Conservation (phyloP, 106 monocot species). For the Acorus gramineus region DNA sequence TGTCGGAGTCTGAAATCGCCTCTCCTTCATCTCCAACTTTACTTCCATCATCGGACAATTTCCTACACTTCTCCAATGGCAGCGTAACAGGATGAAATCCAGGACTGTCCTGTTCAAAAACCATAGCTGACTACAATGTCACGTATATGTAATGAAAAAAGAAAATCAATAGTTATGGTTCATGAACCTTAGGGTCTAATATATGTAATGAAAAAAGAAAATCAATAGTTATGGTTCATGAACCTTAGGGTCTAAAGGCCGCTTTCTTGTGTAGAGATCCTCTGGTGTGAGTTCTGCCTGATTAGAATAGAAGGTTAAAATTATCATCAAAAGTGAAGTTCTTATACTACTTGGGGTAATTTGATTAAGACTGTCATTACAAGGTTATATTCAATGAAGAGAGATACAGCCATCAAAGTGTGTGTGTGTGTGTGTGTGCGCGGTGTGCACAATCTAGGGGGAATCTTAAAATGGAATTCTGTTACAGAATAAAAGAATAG, state of each 20-base stretch:
- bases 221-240: neutral
- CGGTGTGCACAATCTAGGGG: too few relatives aligned
- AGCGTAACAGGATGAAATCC: slow-evolving; percentile 11
- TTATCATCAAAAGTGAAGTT: neutral
- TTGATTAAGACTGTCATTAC: too few relatives aligned
- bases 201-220: neutral
- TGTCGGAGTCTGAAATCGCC: slow-evolving; percentile 38
- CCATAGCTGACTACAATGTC: neutral
- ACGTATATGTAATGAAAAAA: neutral
- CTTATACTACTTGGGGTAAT: neutral
- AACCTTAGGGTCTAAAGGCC: slow-evolving; percentile 55
- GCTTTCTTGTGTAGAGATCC: slow-evolving; percentile 62
- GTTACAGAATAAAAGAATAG: too few relatives aligned
- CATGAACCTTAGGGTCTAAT: slow-evolving; percentile 46
- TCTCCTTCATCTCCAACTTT: slow-evolving; percentile 31
- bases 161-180: neutral
- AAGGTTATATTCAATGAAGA: too few relatives aligned
- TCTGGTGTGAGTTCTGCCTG: slow-evolving; percentile 89
- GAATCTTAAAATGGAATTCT: too few relatives aligned
- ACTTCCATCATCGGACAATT: slow-evolving; percentile 29
- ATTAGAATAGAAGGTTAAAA: neutral
- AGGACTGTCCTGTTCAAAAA: slow-evolving; percentile 42
- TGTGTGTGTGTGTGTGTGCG: too few relatives aligned
- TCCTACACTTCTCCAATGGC: slow-evolving; percentile 43
- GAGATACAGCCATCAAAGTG: too few relatives aligned